Evolutionary conservation across 163 green algal genomes (phyloP).

Genomic region (Chlamydomonas reinhardtii): DNA sequence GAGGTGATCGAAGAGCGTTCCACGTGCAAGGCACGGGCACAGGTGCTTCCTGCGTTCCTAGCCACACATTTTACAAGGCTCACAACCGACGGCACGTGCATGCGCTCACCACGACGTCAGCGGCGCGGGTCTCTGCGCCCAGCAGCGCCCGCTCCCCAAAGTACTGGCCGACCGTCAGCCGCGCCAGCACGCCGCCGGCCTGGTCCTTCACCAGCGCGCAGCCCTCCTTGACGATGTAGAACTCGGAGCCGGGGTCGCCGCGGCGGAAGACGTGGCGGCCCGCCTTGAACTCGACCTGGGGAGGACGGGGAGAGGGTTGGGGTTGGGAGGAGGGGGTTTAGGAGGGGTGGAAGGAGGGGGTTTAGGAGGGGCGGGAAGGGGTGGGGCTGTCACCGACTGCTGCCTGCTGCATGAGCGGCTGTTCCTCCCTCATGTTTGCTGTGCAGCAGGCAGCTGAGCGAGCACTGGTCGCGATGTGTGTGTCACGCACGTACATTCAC

Average conservation of each 20-base stretch:
- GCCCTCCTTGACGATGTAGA: conserved; percentile 88
- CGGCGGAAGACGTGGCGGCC: conserved; percentile 75
- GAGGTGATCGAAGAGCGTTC: too few species aligned
- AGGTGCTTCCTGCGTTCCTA: too few species aligned
- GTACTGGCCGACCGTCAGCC: conserved; percentile 74
- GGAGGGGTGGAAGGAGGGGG: too few species aligned
- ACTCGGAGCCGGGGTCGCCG: conserved; percentile 75
- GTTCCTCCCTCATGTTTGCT: too few species aligned
- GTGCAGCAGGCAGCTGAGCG: too few species aligned
- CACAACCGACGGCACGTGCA: too few species aligned
- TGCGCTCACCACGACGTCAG: conserved; percentile 56
- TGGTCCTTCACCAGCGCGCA: conserved; percentile 70
- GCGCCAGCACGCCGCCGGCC: conserved; percentile 53
- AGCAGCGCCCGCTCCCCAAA: conserved; percentile 90
- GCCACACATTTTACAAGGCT: too few species aligned
- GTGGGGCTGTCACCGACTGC: too few species aligned
- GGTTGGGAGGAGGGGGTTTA: background rate
- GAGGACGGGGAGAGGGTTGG: background rate
- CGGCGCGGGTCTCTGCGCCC: conserved; percentile 52
- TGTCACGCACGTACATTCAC: too few species aligned
- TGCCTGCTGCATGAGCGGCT: too few species aligned
- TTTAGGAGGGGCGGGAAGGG: background rate
- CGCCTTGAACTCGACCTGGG: conserved; percentile 74
- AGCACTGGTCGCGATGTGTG: too few species aligned
- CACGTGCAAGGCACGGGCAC: too few species aligned